Conservation (phyloP, 2,329 filamentous ascomycete species). For the Exophiala sideris region DNA sequence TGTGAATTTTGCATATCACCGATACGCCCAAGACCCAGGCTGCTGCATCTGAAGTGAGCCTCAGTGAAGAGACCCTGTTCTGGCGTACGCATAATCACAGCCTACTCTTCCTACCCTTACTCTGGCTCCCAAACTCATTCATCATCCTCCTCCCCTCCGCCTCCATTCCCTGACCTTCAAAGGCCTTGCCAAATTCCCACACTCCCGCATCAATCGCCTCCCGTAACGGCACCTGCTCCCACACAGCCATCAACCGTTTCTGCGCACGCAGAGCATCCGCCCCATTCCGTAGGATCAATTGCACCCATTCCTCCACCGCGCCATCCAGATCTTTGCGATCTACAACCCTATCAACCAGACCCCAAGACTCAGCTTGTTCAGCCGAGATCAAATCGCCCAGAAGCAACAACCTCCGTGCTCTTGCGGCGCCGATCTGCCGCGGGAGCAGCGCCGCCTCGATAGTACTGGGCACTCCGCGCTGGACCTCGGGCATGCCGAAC, state of each 20-base stretch:
- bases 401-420: slow-evolving; percentile 36
- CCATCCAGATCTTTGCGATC: slow-evolving; percentile 30
- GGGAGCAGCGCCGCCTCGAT: slow-evolving; percentile 40
- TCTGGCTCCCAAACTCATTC: slow-evolving; percentile 3
- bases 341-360: slow-evolving; percentile 37
- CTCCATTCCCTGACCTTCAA: slow-evolving; percentile 6
- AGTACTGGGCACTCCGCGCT: slow-evolving; percentile 38
- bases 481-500: slow-evolving; percentile 42
- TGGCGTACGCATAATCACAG: background rate
- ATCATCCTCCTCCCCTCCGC: slow-evolving; percentile 10
- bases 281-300: slow-evolving; percentile 31
- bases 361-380: slow-evolving; percentile 34
- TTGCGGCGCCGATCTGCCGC: slow-evolving; percentile 37
- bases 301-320: slow-evolving; percentile 34
- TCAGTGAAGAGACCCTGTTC: too few species aligned
- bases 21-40: too few species aligned
- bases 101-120: slow-evolving; percentile 1
- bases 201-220: slow-evolving; percentile 28
- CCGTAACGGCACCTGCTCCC: slow-evolving; percentile 15
- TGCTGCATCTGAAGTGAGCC: too few species aligned
- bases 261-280: slow-evolving; percentile 34
- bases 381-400: slow-evolving; percentile 37
- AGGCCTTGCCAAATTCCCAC: slow-evolving; percentile 27
- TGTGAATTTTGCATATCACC: too few species aligned
- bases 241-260: slow-evolving; percentile 31